Evolutionary conservation across 2,329 filamentous ascomycete species (phyloP), one percentile per base, ranked within the genome.

Genomic region (Leptographium radiaticola): DNA sequence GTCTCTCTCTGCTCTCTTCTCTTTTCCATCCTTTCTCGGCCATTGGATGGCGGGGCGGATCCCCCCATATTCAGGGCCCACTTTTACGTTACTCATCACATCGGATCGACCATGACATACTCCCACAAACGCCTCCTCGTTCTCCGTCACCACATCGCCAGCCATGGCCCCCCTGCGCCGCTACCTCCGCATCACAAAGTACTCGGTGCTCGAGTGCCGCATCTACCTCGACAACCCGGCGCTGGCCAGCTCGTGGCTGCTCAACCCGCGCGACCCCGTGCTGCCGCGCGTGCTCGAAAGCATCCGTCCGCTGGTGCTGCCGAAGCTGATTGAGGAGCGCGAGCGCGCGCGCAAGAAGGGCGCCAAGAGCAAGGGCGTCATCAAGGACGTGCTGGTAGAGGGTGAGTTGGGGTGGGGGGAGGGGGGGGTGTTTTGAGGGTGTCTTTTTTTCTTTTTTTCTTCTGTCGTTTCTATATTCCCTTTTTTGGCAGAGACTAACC

Each of bases 211-310:
- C n/a, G 93, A 98, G 75, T 89, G 88, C 59, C 89, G 90, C 59
- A 93, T 98, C 61, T 97, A 97, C 68, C 81, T 96, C 48, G 91
- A 97, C 59, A 90, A 91, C 62, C 93, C 93, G 0, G 81, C 85
- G 13, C 81, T 95, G 57, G 81, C 82, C 30, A 80, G 88, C 59
- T 83, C 84, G 64, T 96, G 94, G 83, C 80, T 98, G 18, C 78
- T 95, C 59, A 85, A 86, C 62, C 77, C 86, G 39, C 81, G 83
- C 59, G 75, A 89, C 61, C 82, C 87, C 4, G 79, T 91, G 16
- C 78, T 98, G 15, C 83, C 85, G 42, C 85, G 84, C 59, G 83
- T 97, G 61, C 89, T 98, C 56, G 81, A 88, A 65, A 86, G 84
- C 56, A 83, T 97, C 52, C 85, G 87, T 11, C 91, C 89, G 1